Evolutionary conservation across 495 filamentous ascomycete genomes (phyloP).

Genomic region (Hypoxylon lienhwacheense): DNA sequence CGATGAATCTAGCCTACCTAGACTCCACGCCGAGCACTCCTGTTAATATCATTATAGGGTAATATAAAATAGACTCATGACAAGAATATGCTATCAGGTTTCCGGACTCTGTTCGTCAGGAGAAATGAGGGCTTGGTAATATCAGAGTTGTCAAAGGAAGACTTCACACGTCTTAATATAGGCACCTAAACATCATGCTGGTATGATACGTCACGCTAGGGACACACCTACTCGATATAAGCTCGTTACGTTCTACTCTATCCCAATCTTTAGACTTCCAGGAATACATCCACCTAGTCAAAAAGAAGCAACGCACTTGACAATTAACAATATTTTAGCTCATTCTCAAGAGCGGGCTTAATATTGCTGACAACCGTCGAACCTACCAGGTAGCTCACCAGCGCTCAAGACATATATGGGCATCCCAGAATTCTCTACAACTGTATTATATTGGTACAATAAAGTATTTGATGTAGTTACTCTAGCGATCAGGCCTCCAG

Average conservation of each 20-base stretch:
- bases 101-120: background rate
- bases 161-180: background rate
- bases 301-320: background rate
- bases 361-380: no score
- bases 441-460: background rate
- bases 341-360: background rate
- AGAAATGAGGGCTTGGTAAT: constrained; percentile 1
- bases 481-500: no score
- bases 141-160: background rate
- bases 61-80: constrained; percentile 1
- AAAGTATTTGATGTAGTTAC: no score
- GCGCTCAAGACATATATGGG: background rate
- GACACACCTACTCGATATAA: background rate
- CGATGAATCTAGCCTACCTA: background rate
- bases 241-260: background rate
- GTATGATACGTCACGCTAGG: background rate
- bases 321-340: background rate
- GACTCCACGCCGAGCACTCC: background rate
- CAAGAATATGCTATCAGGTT: background rate
- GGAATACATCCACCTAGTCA: no score
- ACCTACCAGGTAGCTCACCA: background rate
- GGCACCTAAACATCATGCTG: background rate
- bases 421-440: background rate
- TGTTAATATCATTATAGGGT: background rate
- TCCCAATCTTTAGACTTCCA: background rate